Base-by-base conservation (phyloP, 1,284 basidiomycete genomes). In the Rhodotorula glutinis region DNA sequence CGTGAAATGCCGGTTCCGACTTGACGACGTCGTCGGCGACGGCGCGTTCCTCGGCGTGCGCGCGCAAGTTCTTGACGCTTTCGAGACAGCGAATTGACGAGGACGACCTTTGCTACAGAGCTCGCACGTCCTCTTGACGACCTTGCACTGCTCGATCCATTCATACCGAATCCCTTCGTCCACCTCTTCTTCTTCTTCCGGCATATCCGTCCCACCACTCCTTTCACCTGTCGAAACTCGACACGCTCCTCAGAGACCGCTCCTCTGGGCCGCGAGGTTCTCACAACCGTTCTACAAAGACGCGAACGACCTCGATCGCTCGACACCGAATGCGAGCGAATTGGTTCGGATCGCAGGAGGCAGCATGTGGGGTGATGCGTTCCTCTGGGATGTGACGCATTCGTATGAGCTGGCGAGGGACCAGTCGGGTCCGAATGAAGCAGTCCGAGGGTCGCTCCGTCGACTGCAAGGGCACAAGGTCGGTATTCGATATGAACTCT, bases 181-280 rank as follows among this genome's bases (percentile, higher is more conserved):
- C n/a, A 17, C 57, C 54, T 25, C 49, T 4, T 29, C 41, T 21
- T 8, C 19, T 23, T 21, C 46, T 2, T 27, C 56, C 11, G 10
- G n/a, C n/a, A n/a, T n/a, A 16, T 33, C 52, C n/a, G 17, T 10
- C 7, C 14, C 21, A 13, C 10, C 33, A n/a, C 23, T 8, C 14
- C 43, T 43, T 33, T 38, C 0, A 11, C 29, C 55, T 23, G 8
- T 56, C 19, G 4, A 30, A 21, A 60, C 57, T 7, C 4, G 62
- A 14, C 53, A 69, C n/a, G 67, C 67, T 5, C 60, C 67, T 5
- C 57, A 51, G 21, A 52, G 60, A 11, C 67, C 67, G 11, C 38
- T 62, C 0, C 53, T 69, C 11, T 69, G 67, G 67, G 58, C 52
- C 29, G 51, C 53, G 3, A 44, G 63, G 17, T 69, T 69, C 63